Conservation (phyloP, 2,329 filamentous ascomycete species). For the Coniochaeta prunicola region DNA sequence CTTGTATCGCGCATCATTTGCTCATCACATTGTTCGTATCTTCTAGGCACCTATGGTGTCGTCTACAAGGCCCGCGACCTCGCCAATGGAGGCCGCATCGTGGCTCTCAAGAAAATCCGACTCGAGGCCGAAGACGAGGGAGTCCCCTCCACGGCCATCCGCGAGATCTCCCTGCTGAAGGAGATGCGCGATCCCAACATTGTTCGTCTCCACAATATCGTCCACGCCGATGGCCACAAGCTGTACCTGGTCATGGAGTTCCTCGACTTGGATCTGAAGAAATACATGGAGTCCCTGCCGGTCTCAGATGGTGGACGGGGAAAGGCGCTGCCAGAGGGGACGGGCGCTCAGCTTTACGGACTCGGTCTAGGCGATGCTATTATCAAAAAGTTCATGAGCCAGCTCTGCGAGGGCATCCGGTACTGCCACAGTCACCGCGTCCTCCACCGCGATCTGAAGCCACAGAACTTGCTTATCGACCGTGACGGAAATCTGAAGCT, state of each 20-base stretch:
- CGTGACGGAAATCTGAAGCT: constrained; percentile 81
- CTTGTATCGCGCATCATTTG: background rate
- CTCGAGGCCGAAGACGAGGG: constrained; percentile 89
- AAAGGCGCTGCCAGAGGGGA: constrained; percentile 72
- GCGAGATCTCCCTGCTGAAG: constrained; percentile 85
- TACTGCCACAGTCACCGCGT: constrained; percentile 84
- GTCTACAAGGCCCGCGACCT: constrained; percentile 88
- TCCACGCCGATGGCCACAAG: constrained; percentile 87
- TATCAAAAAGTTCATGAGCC: constrained; percentile 87
- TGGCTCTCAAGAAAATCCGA: constrained; percentile 87
- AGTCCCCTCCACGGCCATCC: constrained; percentile 82
- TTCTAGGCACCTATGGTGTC: constrained; percentile 76
- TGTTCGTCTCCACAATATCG: constrained; percentile 77
- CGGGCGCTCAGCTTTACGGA: constrained; percentile 52
- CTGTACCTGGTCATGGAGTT: constrained; percentile 87
- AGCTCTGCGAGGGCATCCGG: constrained; percentile 70
- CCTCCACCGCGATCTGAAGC: constrained; percentile 78
- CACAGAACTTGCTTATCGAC: constrained; percentile 78
- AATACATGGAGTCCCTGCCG: constrained; percentile 86
- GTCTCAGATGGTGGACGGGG: constrained; percentile 74
- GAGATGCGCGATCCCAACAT: constrained; percentile 89
- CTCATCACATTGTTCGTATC: background rate
- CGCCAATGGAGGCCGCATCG: constrained; percentile 68
- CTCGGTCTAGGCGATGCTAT: constrained; percentile 70
- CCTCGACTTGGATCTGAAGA: constrained; percentile 82